Base-by-base conservation (phyloP, 192 early-diverging fungal genomes). In the Coemansia sp. region DNA sequence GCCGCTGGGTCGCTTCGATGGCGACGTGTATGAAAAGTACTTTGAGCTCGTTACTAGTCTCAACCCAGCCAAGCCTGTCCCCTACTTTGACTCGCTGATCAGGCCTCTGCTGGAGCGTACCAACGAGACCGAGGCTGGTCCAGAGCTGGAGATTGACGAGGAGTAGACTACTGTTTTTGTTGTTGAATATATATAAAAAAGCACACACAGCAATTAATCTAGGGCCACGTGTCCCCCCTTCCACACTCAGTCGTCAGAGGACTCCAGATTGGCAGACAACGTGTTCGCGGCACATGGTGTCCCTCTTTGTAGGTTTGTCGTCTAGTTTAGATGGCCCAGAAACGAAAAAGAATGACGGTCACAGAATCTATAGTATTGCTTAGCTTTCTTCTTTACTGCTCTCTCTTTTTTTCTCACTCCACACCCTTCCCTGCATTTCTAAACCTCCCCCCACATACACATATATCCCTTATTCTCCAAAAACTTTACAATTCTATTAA, bases 21-120 rank as follows among this genome's bases (percentile, higher is more conserved):
- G 95, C 63, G 87, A 95, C 75, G 89, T 94, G 12, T 95, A 94
- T 75, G 90, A 87, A 53, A 84, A 90, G 66, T 97, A 97, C 91
- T 95, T 95, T 87, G 89, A 89, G 61, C 85, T 90, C 29, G 93
- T 97, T 63, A 91, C 90, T 65, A 75, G 81, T 65, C 90, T 90
- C 73, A 92, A 95, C 82, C 91, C 92, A 53, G 73, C 78, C 50
- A 84, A 84, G 64, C 85, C 88, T 31, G 87, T 92, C 43, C 87
- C 90, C 65, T 97, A 95, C 88, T 92, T 97, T 85, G 85, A 92
- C 55, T 75, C 71, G 38, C 78, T 92, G 73, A 92, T 95, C 78
- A 88, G 90, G 80, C 92, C 93, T 7, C 79, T 95, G 61, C 87
- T 93, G 34, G 82, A 88, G 53, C 88, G 92, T 61, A 76, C 84